Conservation (phyloP, 139 green algal species). For the Nannochloris sp. region DNA sequence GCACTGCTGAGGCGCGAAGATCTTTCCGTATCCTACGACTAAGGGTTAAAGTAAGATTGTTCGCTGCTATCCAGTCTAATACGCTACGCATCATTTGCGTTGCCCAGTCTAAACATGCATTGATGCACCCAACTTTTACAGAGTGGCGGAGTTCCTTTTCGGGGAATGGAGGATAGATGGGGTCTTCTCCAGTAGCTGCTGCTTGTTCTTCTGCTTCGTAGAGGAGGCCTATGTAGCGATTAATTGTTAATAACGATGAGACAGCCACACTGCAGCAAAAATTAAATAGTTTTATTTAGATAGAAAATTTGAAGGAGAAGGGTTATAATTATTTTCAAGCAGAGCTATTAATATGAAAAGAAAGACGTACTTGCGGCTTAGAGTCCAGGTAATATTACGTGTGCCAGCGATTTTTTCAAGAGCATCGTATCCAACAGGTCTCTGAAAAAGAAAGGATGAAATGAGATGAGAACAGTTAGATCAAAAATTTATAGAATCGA, state of each 20-base stretch:
- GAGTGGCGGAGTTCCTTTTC: not conserved
- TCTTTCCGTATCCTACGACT: not conserved
- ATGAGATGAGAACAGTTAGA: too few relatives aligned
- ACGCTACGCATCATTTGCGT: conserved; percentile 1
- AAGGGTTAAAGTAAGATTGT: not conserved
- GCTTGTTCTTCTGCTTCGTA: conserved; percentile 4
- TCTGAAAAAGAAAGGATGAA: too few relatives aligned
- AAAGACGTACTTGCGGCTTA: conserved; percentile 7
- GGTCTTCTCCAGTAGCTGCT: not conserved
- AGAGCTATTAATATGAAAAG: not conserved
- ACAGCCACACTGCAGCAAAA: not conserved
- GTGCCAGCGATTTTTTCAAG: not conserved
- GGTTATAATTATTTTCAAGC: too few relatives aligned
- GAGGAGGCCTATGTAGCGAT: not conserved
- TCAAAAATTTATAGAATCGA: not conserved
- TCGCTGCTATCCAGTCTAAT: not conserved
- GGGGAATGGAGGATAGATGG: conserved; percentile 1
- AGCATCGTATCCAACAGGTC: not conserved
- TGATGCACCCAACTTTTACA: conserved; percentile 4
- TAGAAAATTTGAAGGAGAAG: not conserved
- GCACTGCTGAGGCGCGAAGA: conserved; percentile 2
- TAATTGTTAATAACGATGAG: too few relatives aligned
- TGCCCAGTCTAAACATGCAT: conserved; percentile 13
- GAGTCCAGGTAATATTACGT: not conserved
- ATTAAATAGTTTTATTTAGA: not conserved